Evolutionary conservation across 768 basidiomycete genomes (phyloP), one percentile per base, ranked within the genome.

Genomic region (Lentinula edodes): DNA sequence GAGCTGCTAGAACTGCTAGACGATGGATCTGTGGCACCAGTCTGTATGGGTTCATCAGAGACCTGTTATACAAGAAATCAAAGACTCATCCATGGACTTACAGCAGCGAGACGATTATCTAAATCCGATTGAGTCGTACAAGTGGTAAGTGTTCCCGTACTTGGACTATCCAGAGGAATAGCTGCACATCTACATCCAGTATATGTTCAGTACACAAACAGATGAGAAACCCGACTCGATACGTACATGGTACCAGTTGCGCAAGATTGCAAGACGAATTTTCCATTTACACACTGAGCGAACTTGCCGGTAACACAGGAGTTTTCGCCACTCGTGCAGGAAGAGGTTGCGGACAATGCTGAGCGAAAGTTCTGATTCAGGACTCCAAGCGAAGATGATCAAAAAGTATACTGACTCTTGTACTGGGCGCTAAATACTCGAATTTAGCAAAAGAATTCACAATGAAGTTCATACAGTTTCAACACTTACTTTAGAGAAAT

Each of bases 281-380:
- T 75, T 58, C 82, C 83, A 35, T 69, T 71, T 15, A 81, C 82
- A 66, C 87, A 88, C 62, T 83, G 83, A 0, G 85, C 85, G 61
- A 87, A 82, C 38, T 76, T 63, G 41, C 70, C 67, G 63, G 74
- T 69, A 9, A 85, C 69, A 65, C 86, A 88, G 7, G 84, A 83
- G 42, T 78, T 66, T 52, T 80, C 71, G 15, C 78, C 73, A 7
- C 65, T 68, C 42, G 73, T 74, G 61, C 79, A 76, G 12, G 78
- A 66, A 10, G 73, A 73, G 42, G 67, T 61, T 52, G 73, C 61
- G 16, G 65, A 72, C 53, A 77, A 70, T 6, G 68, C 71, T 64
- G 71, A 69, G 63, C 78, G 76, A 52, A 75, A 64, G 35, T 73
- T 64, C 2, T 3, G 28, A 64, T 76, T 48, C 23, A 6, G 9